phyloP scores from a whole-genome alignment of 1,139 yeast species.

The Geotrichum klebahnii region DNA sequence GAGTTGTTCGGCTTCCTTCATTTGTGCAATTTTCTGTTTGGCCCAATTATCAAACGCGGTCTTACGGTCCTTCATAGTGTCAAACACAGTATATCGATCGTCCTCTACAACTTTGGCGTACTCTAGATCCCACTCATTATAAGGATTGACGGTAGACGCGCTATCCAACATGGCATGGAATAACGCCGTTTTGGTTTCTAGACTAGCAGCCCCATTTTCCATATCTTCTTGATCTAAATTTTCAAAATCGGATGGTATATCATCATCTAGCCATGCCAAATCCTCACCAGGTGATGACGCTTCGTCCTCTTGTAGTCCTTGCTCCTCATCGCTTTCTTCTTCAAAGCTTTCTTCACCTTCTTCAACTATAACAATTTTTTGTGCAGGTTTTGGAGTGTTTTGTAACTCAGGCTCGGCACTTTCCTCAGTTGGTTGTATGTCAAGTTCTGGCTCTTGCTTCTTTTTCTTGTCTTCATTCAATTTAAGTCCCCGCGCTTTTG shows the following conservation, averaged over 20 bases:
- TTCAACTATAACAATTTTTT: conserved; percentile 15
- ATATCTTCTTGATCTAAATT: too few species aligned
- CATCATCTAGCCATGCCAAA: conserved; percentile 21
- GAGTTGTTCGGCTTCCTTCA: conserved; percentile 16
- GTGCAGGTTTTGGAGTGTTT: not conserved
- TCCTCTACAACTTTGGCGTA: conserved; percentile 42
- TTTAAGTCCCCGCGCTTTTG: conserved; percentile 47
- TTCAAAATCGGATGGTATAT: conserved; percentile 22
- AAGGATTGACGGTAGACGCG: conserved; percentile 39
- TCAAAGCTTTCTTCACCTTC: conserved; percentile 21
- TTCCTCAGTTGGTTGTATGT: too few species aligned
- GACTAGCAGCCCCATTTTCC: conserved; percentile 23
- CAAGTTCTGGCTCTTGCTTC: conserved; percentile 15
- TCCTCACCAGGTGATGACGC: conserved; percentile 20
- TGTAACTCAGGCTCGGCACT: too few species aligned
- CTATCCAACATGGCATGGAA: conserved; percentile 9
- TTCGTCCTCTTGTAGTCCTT: conserved; percentile 20
- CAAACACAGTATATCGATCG: conserved; percentile 42
- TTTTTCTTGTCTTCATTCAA: conserved; percentile 25
- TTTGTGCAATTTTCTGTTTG: conserved; percentile 25
- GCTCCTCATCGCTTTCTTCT: conserved; percentile 23
- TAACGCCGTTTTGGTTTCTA: conserved; percentile 16
- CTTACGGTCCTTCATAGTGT: conserved; percentile 39
- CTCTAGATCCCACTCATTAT: conserved; percentile 48
- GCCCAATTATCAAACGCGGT: conserved; percentile 47